phyloP scores from a whole-genome alignment of 164 flowering plant species.

The Piper betle region DNA sequence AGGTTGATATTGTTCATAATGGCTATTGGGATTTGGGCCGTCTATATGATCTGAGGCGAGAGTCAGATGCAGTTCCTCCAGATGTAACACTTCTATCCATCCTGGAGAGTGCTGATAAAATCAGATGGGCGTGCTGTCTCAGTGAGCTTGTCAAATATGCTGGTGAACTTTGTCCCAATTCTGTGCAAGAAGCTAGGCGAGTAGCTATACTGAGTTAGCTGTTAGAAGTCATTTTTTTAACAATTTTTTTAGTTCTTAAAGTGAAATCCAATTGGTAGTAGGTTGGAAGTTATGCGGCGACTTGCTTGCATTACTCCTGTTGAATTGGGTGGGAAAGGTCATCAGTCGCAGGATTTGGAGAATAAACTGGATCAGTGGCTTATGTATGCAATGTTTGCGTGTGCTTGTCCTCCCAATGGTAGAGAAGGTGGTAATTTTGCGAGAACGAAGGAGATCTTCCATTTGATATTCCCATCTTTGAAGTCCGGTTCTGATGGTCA shows the following conservation, averaged over 20 bases:
- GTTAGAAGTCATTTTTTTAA: neutral
- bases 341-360: slow-evolving; percentile 81
- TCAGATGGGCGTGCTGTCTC: slow-evolving; percentile 93
- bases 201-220: slow-evolving; percentile 8
- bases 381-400: slow-evolving; percentile 90
- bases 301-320: slow-evolving; percentile 80
- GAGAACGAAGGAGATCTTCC: slow-evolving; percentile 65
- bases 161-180: slow-evolving; percentile 80
- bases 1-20: slow-evolving; percentile 97
- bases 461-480: slow-evolving; percentile 83
- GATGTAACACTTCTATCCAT: slow-evolving; percentile 90
- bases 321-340: slow-evolving; percentile 93
- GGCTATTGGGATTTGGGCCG: slow-evolving; percentile 97
- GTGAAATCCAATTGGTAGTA: slow-evolving; percentile 17
- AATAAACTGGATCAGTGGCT: slow-evolving; percentile 97
- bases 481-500: slow-evolving; percentile 91
- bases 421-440: slow-evolving; percentile 50
- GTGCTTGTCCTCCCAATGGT: slow-evolving; percentile 78
- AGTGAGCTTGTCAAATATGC: slow-evolving; percentile 93
- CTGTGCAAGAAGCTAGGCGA: slow-evolving; percentile 94
- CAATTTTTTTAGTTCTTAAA: neutral
- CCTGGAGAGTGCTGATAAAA: slow-evolving; percentile 90
- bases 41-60: slow-evolving; percentile 82
- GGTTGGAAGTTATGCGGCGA: slow-evolving; percentile 75
- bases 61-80: slow-evolving; percentile 76